These are phyloP conservation scores for Calcarisporium arbuscula DNA, from an alignment of 2,329 filamentous ascomycete species.

Conservation along the genomic window DNA sequence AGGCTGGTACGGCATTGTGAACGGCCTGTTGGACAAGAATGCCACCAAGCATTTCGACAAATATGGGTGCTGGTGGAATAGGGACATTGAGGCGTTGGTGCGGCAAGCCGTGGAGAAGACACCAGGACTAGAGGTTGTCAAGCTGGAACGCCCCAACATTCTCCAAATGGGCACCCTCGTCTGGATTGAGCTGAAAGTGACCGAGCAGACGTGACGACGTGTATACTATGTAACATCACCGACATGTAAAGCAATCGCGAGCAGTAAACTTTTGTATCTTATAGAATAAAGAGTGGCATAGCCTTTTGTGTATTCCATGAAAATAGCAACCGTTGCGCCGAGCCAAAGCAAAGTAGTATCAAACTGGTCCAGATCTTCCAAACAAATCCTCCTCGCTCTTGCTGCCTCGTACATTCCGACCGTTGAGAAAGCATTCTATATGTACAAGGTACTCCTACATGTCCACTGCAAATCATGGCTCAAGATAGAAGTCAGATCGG, in stretches of 20 bases:
- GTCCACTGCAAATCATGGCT: slow-evolving; percentile 17
- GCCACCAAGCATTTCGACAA: slow-evolving; percentile 50
- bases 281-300: slow-evolving; percentile 13
- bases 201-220: slow-evolving; percentile 11
- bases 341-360: no score
- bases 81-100: slow-evolving; percentile 52
- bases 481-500: slow-evolving; percentile 12
- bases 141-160: slow-evolving; percentile 44
- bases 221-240: no score
- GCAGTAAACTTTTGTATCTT: no score
- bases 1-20: slow-evolving; percentile 47
- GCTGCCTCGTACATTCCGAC: slow-evolving; percentile 13
- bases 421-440: slow-evolving; percentile 19
- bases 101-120: slow-evolving; percentile 38
- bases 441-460: slow-evolving; percentile 24
- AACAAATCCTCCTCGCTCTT: slow-evolving; percentile 2
- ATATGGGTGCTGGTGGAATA: slow-evolving; percentile 65
- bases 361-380: no score
- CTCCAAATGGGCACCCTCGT: slow-evolving; percentile 52
- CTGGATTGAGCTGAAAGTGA: slow-evolving; percentile 49
- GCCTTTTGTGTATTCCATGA: slow-evolving; percentile 4
- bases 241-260: no score
- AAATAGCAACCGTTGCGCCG: slow-evolving; percentile 5
- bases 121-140: slow-evolving; percentile 51
- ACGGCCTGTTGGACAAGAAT: slow-evolving; percentile 48